Evolutionary conservation across 176 grass and related monocot genomes (phyloP), one percentile per base, ranked within the genome.

Genomic region (Carex scoparia): DNA sequence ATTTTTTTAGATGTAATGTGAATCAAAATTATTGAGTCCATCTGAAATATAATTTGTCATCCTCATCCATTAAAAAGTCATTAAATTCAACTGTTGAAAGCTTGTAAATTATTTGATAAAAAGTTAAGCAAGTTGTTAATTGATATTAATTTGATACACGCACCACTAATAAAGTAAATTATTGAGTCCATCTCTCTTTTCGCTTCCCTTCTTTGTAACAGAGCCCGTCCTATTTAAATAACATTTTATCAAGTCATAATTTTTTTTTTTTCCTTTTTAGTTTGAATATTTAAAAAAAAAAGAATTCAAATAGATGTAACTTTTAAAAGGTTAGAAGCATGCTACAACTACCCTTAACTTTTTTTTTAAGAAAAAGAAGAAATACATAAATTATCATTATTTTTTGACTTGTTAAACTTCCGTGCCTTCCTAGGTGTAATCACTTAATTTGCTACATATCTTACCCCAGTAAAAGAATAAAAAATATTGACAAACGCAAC

Each of bases 381-480:
- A 67, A 15, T 8, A 16, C 13, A 5, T 53, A 75, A 75, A 54
- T 28, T 54, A 75, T 13, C 23, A 75, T 78, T 78, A 16, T 12
- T 57, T 78, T 78, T 78, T 78, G 49, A 78, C 23, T 78, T 56
- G 51, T 31, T 11, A 78, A 78, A 55, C 73, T 79, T 79, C 6
- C 30, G 9, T 56, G 53, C 51, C 6, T 7, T 79, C 51, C 49
- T 58, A 79, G 30, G 57, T 58, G 74, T 37, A 79, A 58, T 35
- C 74, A 16, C 13, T 57, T 27, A 16, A 5, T 57, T 27, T 33
- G 30, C 27, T 27, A 56, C 8, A 78, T 57, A 78, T 51, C 46
- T 56, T 57, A 56, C 57, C 57, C 10, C 2, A 51, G 48, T 51
- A 51, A 51, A 51, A 51, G 44, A 10, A 9, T 49, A 10, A 9